Conservation (phyloP, 768 basidiomycete species). For the Filobasidium wieringae region DNA sequence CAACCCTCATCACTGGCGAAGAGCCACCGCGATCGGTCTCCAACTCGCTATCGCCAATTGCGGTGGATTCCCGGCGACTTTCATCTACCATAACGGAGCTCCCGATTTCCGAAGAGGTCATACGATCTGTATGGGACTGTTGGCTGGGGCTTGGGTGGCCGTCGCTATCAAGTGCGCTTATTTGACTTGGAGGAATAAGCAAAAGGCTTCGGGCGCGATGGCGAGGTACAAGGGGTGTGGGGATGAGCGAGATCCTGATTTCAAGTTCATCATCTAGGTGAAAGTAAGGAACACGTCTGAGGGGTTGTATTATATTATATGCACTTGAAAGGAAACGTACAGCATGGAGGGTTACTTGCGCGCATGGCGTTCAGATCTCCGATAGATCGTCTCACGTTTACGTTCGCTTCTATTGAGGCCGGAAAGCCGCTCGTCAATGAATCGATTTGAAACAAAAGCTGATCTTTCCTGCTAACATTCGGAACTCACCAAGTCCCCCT, state of each 20-base stretch:
- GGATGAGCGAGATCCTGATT: constrained; percentile 24
- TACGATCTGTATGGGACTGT: constrained; percentile 22
- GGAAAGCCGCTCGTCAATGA: too few relatives aligned
- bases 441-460: too few relatives aligned
- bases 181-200: constrained; percentile 14
- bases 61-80: constrained; percentile 23
- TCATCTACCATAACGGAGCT: constrained; percentile 18
- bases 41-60: constrained; percentile 28
- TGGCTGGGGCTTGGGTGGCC: constrained; percentile 19
- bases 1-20: constrained; percentile 15
- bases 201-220: constrained; percentile 20
- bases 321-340: too few relatives aligned
- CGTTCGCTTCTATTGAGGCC: too few relatives aligned
- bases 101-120: constrained; percentile 20
- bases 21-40: constrained; percentile 24
- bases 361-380: too few relatives aligned
- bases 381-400: too few relatives aligned
- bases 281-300: too few relatives aligned
- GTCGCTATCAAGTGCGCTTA: constrained; percentile 23
- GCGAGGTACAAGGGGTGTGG: constrained; percentile 23
- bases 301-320: too few relatives aligned
- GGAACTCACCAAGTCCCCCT: too few relatives aligned
- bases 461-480: too few relatives aligned
- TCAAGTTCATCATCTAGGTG: constrained; percentile 22
- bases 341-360: too few relatives aligned